Percentiles rank a stretch among this genome's conserved stretches.
phyloP scores from a whole-genome alignment of 352 stramenopile species.

The Peronospora belbahrii region DNA sequence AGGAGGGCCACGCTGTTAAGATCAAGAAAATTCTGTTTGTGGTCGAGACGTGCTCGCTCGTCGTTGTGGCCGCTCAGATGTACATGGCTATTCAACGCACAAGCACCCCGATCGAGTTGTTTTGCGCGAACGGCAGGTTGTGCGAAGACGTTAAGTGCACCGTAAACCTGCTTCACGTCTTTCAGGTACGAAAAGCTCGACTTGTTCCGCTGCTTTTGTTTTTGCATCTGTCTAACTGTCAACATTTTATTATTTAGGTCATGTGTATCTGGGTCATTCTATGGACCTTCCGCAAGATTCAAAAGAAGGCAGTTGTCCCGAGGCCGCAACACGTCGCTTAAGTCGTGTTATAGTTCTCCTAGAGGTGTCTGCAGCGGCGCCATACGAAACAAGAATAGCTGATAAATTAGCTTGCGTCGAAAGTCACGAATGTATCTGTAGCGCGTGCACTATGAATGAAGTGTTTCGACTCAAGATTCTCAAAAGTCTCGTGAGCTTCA shows the following conservation, averaged over 20 bases:
- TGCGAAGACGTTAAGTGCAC: slow-evolving; percentile 38
- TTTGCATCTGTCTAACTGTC: not conserved
- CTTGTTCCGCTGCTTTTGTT: not conserved
- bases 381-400: slow-evolving; percentile 28
- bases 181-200: slow-evolving; percentile 26
- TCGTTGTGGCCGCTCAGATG: slow-evolving; percentile 39
- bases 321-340: slow-evolving; percentile 19
- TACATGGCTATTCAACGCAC: slow-evolving; percentile 37
- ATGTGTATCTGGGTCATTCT: slow-evolving; percentile 31
- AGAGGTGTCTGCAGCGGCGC: slow-evolving; percentile 7
- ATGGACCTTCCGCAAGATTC: slow-evolving; percentile 35
- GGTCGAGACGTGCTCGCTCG: slow-evolving; percentile 26
- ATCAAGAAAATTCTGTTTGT: slow-evolving; percentile 43
- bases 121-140: slow-evolving; percentile 47
- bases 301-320: slow-evolving; percentile 30
- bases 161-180: slow-evolving; percentile 40
- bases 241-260: slow-evolving; percentile 15
- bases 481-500: too few species aligned
- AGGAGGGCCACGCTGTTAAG: slow-evolving; percentile 30
- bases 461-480: too few species aligned
- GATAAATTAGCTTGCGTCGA: slow-evolving; percentile 8
- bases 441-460: too few species aligned
- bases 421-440: too few species aligned
- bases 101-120: slow-evolving; percentile 34
- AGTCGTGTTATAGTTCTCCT: slow-evolving; percentile 2